Conservation (phyloP, 2,329 filamentous ascomycete species). For the Sporothrix euskadiensis region DNA sequence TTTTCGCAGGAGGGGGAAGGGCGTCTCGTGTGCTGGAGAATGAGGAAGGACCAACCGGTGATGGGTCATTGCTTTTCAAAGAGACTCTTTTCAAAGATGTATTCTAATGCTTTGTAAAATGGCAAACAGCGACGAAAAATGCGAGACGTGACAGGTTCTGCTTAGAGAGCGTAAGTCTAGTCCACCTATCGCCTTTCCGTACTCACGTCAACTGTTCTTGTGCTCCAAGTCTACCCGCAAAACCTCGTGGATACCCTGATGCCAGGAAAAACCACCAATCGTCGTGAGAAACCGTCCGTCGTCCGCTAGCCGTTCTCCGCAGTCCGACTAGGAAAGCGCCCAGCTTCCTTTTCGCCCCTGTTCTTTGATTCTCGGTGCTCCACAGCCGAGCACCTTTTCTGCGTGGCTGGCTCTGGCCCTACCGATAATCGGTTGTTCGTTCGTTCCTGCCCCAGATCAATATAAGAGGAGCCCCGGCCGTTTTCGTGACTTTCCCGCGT, state of each 20-base stretch:
- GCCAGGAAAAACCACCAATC: conserved; percentile 11
- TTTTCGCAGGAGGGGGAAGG: neutral
- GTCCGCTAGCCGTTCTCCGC: conserved; percentile 31
- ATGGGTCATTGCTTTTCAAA: neutral
- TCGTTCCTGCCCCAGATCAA: conserved; percentile 9
- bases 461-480: conserved; percentile 24
- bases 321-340: conserved; percentile 21
- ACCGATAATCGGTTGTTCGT: conserved; percentile 28
- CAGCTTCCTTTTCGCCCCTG: conserved; percentile 26
- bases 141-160: neutral
- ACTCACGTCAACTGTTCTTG: neutral
- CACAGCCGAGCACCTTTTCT: conserved; percentile 27
- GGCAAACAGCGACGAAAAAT: neutral
- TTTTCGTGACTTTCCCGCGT: conserved; percentile 25
- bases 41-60: neutral
- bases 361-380: conserved; percentile 24
- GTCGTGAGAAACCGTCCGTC: conserved; percentile 18
- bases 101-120: neutral
- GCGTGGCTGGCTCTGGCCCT: conserved; percentile 17
- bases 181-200: neutral
- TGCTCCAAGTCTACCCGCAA: neutral
- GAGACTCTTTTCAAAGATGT: no score
- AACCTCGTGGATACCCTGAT: conserved; percentile 15
- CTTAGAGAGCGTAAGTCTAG: neutral
- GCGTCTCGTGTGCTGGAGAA: conserved; percentile 17